A percentile compares a stretch with the other conserved stretches of the same genome.
Conservation (phyloP, 768 basidiomycete genomes). For the Royoungia palumana region DNA sequence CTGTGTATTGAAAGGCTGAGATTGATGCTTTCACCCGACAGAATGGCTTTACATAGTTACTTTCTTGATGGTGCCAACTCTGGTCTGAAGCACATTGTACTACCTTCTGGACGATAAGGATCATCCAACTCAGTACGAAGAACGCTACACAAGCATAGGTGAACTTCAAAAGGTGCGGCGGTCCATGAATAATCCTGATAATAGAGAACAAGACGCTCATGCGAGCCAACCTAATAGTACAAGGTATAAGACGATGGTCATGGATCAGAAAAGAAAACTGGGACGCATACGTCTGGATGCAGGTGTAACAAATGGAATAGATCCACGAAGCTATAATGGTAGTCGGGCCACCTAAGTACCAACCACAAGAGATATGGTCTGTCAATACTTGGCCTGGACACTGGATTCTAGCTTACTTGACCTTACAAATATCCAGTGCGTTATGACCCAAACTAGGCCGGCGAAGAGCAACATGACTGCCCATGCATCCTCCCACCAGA, state of each 20-base stretch:
- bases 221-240: conserved; percentile 2
- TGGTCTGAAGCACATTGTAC: not conserved
- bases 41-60: not conserved
- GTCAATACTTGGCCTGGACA: not conserved
- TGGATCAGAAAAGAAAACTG: not conserved
- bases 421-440: not conserved
- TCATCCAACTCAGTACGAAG: conserved; percentile 1
- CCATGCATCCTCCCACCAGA: conserved; percentile 22
- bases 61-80: not conserved
- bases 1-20: not conserved
- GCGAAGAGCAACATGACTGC: conserved; percentile 9
- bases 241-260: not conserved
- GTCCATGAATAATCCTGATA: conserved; percentile 1
- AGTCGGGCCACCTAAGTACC: not conserved
- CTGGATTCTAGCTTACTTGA: not conserved
- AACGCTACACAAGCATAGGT: not conserved
- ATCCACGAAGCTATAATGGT: conserved; percentile 1
- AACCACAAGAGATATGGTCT: not conserved
- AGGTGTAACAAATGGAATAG: not conserved
- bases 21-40: not conserved
- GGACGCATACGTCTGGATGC: not conserved
- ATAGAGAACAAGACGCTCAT: conserved; percentile 14
- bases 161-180: not conserved
- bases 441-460: conserved; percentile 1
- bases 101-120: not conserved